A percentile compares a stretch with the other conserved stretches of the same genome.
phyloP scores from a whole-genome alignment of 2,329 filamentous ascomycete genomes.

The Penicillium sp. region DNA sequence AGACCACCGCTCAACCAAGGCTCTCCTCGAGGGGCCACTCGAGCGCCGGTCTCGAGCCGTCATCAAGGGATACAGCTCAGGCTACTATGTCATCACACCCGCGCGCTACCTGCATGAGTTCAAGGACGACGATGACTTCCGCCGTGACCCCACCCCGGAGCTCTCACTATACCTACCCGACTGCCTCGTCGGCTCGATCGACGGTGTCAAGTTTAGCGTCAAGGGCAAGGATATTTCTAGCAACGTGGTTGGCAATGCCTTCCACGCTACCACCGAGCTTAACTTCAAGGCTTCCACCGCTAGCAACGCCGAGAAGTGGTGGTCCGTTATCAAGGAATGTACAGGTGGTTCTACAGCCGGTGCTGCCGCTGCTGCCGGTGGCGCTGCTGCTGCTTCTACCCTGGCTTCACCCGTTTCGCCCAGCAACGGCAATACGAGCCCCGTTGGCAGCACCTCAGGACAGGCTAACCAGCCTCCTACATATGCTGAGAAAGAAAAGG shows the following conservation, averaged over 20 bases:
- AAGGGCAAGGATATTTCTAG: slow-evolving; percentile 91
- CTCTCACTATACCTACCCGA: slow-evolving; percentile 90
- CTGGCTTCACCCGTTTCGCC: neutral
- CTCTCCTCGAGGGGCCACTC: slow-evolving; percentile 82
- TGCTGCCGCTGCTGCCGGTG: neutral
- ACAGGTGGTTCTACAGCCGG: slow-evolving; percentile 10
- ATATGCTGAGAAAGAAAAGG: slow-evolving; percentile 20
- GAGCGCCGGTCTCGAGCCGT: slow-evolving; percentile 90
- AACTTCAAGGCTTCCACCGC: slow-evolving; percentile 84
- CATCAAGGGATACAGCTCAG: slow-evolving; percentile 71
- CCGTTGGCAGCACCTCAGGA: slow-evolving; percentile 5
- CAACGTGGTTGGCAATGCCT: slow-evolving; percentile 72
- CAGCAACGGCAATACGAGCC: slow-evolving; percentile 9
- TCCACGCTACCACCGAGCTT: slow-evolving; percentile 76
- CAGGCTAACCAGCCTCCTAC: slow-evolving; percentile 21
- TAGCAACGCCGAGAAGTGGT: slow-evolving; percentile 82
- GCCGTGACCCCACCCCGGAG: slow-evolving; percentile 65
- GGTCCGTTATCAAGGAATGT: slow-evolving; percentile 61
- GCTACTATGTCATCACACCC: slow-evolving; percentile 88
- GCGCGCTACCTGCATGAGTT: slow-evolving; percentile 92
- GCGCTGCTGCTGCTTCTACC: slow-evolving; percentile 9
- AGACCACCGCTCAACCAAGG: slow-evolving; percentile 73
- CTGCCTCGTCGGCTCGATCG: slow-evolving; percentile 70
- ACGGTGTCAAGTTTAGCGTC: slow-evolving; percentile 83
- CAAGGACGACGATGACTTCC: slow-evolving; percentile 79